Evolutionary conservation across 2,329 filamentous ascomycete genomes (phyloP).

Genomic region (Phialocephala subalpina): DNA sequence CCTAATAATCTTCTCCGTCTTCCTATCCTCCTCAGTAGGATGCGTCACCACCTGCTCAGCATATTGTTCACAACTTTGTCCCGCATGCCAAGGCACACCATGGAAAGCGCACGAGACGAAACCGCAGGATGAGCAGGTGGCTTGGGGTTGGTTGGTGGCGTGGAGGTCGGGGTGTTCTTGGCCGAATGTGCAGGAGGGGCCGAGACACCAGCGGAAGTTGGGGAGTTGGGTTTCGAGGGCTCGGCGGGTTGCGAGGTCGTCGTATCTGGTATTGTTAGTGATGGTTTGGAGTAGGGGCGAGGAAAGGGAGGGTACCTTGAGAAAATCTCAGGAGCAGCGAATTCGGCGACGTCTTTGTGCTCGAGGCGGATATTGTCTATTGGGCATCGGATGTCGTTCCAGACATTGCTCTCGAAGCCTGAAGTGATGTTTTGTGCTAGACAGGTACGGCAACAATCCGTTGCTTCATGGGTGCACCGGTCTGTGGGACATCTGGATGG

Average conservation of each 20-base stretch:
- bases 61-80: conserved; percentile 29
- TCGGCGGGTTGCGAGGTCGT: conserved; percentile 22
- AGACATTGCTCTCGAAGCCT: conserved; percentile 23
- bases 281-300: neutral
- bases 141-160: conserved; percentile 8
- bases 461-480: conserved; percentile 17
- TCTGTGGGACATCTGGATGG: conserved; percentile 21
- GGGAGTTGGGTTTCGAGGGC: conserved; percentile 21
- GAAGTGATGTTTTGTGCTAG: conserved; percentile 19
- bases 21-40: conserved; percentile 16
- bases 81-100: conserved; percentile 28
- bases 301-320: conserved; percentile 8
- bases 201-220: conserved; percentile 31
- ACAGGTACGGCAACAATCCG: conserved; percentile 24
- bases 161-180: conserved; percentile 26
- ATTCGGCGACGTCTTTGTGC: conserved; percentile 29
- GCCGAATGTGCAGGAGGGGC: conserved; percentile 27
- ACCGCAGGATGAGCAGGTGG: conserved; percentile 25
- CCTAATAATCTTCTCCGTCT: conserved; percentile 28
- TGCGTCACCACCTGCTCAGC: conserved; percentile 9
- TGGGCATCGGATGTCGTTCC: conserved; percentile 32
- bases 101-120: conserved; percentile 27
- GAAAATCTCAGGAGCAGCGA: conserved; percentile 25
- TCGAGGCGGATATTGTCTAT: conserved; percentile 23
- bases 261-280: conserved; percentile 19